These are phyloP conservation scores for Cercospora janseana DNA, from an alignment of 2,329 filamentous ascomycete genomes.

Conservation along the genomic window DNA sequence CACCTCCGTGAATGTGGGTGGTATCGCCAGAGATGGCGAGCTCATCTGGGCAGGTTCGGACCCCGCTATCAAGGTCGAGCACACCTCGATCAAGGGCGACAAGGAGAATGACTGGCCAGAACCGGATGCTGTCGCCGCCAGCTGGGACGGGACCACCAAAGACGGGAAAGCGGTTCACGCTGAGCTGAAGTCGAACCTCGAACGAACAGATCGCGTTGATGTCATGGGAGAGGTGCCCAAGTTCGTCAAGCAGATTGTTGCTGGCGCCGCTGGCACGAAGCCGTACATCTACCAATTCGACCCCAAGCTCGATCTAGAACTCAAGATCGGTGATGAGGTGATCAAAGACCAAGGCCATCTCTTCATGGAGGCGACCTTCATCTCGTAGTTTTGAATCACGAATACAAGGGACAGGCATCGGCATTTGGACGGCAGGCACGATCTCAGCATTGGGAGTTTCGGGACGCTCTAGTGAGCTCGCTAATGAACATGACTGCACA, in stretches of 20 bases:
- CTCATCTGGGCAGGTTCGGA: conserved; percentile 69
- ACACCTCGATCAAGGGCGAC: conserved; percentile 70
- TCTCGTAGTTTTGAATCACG: conserved; percentile 53
- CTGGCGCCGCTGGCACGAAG: conserved; percentile 82
- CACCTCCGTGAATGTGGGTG: conserved; percentile 79
- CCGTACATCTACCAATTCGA: conserved; percentile 97
- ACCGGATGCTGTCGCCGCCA: conserved; percentile 70
- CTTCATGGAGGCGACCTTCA: conserved; percentile 94
- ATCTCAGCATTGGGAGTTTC: conserved; percentile 11
- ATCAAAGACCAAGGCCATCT: conserved; percentile 73
- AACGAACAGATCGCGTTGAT: conserved; percentile 78
- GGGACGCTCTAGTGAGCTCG: conserved; percentile 63
- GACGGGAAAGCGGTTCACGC: conserved; percentile 73
- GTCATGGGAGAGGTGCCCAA: conserved; percentile 95
- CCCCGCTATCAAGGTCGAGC: conserved; percentile 63
- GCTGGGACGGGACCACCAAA: conserved; percentile 74
- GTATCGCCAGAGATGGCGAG: conserved; percentile 75
- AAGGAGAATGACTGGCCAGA: conserved; percentile 83
- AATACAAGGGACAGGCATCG: background rate
- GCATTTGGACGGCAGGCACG: conserved; percentile 7
- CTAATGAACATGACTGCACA: conserved; percentile 58
- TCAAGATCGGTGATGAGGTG: conserved; percentile 81
- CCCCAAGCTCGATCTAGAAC: conserved; percentile 70
- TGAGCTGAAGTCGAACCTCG: conserved; percentile 66
- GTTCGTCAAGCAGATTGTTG: conserved; percentile 92